These are phyloP conservation scores for Boletales sp. DNA, from an alignment of 768 basidiomycete genomes.

Conservation along the genomic window DNA sequence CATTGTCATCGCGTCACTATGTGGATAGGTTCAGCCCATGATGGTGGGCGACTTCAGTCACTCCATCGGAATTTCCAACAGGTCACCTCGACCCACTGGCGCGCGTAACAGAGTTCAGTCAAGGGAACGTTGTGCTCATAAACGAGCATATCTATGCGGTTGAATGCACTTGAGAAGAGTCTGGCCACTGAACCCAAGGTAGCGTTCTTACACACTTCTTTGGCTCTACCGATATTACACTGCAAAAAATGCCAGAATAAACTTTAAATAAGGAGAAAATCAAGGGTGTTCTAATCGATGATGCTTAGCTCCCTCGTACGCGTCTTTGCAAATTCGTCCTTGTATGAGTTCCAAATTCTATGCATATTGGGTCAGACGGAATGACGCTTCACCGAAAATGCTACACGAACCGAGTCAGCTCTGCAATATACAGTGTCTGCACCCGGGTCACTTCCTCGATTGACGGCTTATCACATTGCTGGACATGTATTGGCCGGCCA, in stretches of 20 bases:
- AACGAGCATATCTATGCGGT: too few relatives aligned
- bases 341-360: slow-evolving; percentile 96
- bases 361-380: slow-evolving; percentile 2
- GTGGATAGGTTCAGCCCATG: too few relatives aligned
- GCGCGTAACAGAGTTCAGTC: too few relatives aligned
- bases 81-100: too few relatives aligned
- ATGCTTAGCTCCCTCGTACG: slow-evolving; percentile 75
- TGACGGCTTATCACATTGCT: slow-evolving; percentile 75
- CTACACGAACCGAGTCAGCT: slow-evolving; percentile 74
- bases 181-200: too few relatives aligned
- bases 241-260: neutral
- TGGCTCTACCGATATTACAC: too few relatives aligned
- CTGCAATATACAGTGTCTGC: slow-evolving; percentile 87
- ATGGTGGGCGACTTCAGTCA: too few relatives aligned
- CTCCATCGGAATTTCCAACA: too few relatives aligned
- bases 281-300: slow-evolving; percentile 47
- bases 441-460: slow-evolving; percentile 73
- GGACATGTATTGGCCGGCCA: slow-evolving; percentile 82
- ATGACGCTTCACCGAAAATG: neutral
- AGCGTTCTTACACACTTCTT: too few relatives aligned
- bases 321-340: slow-evolving; percentile 87
- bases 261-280: neutral
- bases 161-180: too few relatives aligned
- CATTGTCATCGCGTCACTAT: too few relatives aligned
- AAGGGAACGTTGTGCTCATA: too few relatives aligned